Base-by-base conservation (phyloP, 2,329 filamentous ascomycete genomes). In the Onygenales sp. region DNA sequence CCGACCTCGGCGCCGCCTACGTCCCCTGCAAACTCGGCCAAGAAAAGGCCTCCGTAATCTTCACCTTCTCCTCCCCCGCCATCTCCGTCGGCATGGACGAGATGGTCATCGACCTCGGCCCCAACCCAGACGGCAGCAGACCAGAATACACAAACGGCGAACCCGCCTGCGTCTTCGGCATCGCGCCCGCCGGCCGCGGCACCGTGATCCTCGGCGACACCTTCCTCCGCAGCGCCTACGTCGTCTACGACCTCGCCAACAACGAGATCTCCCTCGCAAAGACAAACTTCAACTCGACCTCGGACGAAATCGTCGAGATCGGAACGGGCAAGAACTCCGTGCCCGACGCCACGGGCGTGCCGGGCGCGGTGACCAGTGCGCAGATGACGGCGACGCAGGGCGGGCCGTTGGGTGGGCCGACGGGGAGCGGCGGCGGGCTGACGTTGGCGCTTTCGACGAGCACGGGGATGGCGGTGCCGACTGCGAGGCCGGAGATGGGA, bases 241-340 rank as follows among this genome's bases (percentile, higher is more conserved):
- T 88, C 11, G 86, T 90, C 9, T 89, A 87, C 64, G 85, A 89
- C 64, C 73, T 89, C 21, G 80, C 75, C 32, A 87, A 86, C 66
- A 83, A 88, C 64, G 76, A 86, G 68, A 83, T 89, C 59, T 84
- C 82, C 1, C 69, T 89, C 35, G 86, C 85, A 1, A 81, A 85
- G 66, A 84, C 84, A 14, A 78, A 76, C 50, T 84, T 82, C 67
- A 81, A 86, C 63, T 72, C 76, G 3, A 78, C 76, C 0, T 56
- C 58, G 5, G 60, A 67, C 51, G 71, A 75, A 51, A 68, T 83
- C 47, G 50, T 75, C 52, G 79, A 82, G 61, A 83, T 83, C 51
- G 68, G 69, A 4, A 69, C 69, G 8, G 76, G 76, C 7, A 57
- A 68, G 2, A 55, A 63, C 21, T 72, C 73, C 11, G 72, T 82